Percentiles rank a stretch among this genome's conserved stretches.
phyloP scores from a whole-genome alignment of 2,329 filamentous ascomycete genomes.

The Trichoderma hamatum region DNA sequence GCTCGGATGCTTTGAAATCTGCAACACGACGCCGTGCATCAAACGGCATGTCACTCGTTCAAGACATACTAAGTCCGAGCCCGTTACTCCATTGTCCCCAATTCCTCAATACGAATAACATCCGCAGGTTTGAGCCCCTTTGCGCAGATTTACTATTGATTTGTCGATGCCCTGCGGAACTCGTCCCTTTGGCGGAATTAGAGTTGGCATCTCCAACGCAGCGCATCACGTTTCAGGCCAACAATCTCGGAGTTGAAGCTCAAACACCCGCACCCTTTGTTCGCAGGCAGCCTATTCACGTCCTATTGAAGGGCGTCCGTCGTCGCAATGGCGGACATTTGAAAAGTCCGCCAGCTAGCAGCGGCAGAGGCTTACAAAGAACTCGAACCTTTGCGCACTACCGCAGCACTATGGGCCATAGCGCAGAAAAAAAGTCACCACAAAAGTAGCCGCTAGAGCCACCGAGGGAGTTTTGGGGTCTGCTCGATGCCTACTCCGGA shows the following conservation, averaged over 20 bases:
- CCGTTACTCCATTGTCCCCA: background rate
- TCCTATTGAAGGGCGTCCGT: background rate
- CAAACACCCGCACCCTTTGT: background rate
- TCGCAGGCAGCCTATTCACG: background rate
- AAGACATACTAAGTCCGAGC: background rate
- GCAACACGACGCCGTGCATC: background rate
- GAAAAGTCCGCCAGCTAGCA: slow-evolving; percentile 7
- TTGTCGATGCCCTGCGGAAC: background rate
- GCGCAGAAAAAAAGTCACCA: background rate
- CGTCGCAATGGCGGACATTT: slow-evolving; percentile 17
- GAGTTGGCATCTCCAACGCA: background rate
- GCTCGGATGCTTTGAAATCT: background rate
- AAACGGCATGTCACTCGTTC: background rate
- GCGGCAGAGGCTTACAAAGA: slow-evolving; percentile 7
- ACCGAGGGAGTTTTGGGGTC: background rate
- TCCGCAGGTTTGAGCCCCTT: background rate
- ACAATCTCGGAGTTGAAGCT: slow-evolving; percentile 10
- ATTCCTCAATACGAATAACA: background rate
- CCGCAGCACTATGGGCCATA: background rate
- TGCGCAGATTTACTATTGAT: background rate
- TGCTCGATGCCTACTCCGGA: background rate
- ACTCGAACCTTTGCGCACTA: background rate
- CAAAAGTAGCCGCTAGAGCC: background rate
- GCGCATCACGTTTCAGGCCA: background rate
- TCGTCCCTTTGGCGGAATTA: background rate